Base-by-base conservation (phyloP, 345 rosid species). In the Gossypium longicalyx region DNA sequence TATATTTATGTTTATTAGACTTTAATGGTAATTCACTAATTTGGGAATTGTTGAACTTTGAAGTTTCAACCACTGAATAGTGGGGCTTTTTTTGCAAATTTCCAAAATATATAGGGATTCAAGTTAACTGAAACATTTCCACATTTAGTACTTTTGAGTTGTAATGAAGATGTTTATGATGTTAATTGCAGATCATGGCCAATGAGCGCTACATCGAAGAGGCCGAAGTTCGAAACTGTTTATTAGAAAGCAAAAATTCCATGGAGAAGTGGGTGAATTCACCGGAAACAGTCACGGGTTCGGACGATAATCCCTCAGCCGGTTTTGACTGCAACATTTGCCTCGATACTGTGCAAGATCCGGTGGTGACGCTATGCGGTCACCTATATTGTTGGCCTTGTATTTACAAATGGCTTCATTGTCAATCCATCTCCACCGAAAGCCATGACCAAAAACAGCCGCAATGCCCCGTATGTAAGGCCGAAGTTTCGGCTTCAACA, bases 311-410 rank as follows among this genome's bases (percentile, higher is more conserved):
- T 25, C 79, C 52, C 10, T 78, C 83, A 4, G 77, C 81, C n/a
- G 83, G 87, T 52, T 89, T 92, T 29, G 93, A 90, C 61, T 92
- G 97, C 86, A 88, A 90, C 75, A 94, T 94, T 54, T 94, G 98
- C 82, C 78, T 94, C 43, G 94, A 94, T 47, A 53, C 85, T 0
- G 97, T 89, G 43, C 90, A 85, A 61, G 97, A 94, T 11, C 98
- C 98, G 0, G 97, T 94, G 48, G 95, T 94, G 3, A 94, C 97
- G 0, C 90, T 87, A 67, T 94, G 97, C 1, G 98, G 98, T 67
- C 98, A 94, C 76, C 90, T 94, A 67, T 94, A 83, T 77, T 94
- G 98, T 76, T 94, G 97, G 97, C 97, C 97, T 10, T 94, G 98
- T 74, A 87, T 92, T 38, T 91, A 94, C 89, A 89, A 82, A 79